These are phyloP conservation scores for Jimgerdemannia lactiflua DNA, from an alignment of 192 early-diverging fungal species.

Conservation along the genomic window DNA sequence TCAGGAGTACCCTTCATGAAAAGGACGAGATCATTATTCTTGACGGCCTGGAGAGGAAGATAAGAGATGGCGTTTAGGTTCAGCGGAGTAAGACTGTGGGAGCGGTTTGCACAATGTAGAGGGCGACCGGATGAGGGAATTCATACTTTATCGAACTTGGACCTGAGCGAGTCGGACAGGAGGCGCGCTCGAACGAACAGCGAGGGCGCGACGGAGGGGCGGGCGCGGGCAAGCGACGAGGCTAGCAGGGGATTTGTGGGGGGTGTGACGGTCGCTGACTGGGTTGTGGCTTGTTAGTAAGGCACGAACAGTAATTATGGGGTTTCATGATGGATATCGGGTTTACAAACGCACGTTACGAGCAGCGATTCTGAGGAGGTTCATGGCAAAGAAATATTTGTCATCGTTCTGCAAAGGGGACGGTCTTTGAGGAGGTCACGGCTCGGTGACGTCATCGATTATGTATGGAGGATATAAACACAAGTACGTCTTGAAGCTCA, in stretches of 20 bases:
- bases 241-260: background rate
- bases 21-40: constrained; percentile 71
- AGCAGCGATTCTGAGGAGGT: background rate
- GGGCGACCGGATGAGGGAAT: background rate
- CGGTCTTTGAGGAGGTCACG: background rate
- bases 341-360: background rate
- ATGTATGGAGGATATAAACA: background rate
- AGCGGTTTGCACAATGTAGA: background rate
- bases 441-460: background rate
- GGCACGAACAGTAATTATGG: background rate
- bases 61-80: background rate
- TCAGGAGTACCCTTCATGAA: constrained; percentile 98
- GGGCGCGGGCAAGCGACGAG: background rate
- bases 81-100: background rate
- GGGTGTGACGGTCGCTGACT: background rate
- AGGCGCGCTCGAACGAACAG: background rate
- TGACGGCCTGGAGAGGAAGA: constrained; percentile 44
- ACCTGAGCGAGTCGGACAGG: background rate
- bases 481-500: too few species aligned
- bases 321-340: background rate
- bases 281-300: background rate
- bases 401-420: background rate
- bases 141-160: background rate
- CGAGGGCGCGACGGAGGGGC: background rate
- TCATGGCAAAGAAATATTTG: background rate